These are phyloP conservation scores for Penicillium paneum DNA, from an alignment of 2,329 filamentous ascomycete species.

Conservation along the genomic window DNA sequence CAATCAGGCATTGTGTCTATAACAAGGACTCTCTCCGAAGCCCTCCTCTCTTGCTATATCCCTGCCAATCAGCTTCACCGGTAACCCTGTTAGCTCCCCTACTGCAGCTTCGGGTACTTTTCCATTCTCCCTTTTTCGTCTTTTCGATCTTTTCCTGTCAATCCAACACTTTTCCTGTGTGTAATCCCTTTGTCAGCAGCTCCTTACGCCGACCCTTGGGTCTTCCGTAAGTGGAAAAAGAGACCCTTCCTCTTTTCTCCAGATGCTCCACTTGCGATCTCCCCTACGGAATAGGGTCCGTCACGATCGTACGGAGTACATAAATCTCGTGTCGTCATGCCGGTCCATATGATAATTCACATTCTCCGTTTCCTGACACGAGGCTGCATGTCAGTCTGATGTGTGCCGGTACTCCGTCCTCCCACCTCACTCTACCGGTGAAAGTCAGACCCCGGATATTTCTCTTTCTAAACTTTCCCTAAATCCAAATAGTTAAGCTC, in stretches of 20 bases:
- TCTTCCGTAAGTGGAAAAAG: background rate
- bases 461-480: no score
- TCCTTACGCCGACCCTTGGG: constrained; percentile 9
- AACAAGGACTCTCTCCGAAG: constrained; percentile 6
- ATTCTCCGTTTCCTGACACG: background rate
- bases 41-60: constrained; percentile 2
- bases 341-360: constrained; percentile 4
- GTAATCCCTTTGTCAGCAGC: background rate
- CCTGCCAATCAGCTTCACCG: constrained; percentile 3
- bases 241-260: constrained; percentile 4
- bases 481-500: no score
- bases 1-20: constrained; percentile 4
- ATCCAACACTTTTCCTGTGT: background rate
- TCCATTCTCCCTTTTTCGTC: background rate
- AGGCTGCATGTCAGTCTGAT: constrained; percentile 2
- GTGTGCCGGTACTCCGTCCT: no score
- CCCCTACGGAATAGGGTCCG: background rate
- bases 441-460: no score
- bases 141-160: background rate
- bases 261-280: constrained; percentile 10
- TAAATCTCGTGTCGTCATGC: constrained; percentile 9
- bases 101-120: background rate
- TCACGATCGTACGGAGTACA: background rate
- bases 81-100: background rate
- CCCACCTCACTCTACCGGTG: no score